Conservation (phyloP, 306 rosid genomes). For the Mucuna pruriens region DNA sequence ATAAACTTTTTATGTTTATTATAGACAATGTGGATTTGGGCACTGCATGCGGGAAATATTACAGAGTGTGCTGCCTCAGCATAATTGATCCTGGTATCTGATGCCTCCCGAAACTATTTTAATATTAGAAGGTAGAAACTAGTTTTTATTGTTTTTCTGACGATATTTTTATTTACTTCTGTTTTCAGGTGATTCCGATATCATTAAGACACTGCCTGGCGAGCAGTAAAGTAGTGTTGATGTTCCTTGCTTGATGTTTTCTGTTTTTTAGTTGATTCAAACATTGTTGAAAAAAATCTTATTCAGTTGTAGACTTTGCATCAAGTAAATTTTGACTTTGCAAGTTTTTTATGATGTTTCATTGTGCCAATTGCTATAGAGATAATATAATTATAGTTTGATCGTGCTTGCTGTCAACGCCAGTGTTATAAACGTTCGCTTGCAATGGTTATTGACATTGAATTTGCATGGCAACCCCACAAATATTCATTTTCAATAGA, state of each 20-base stretch:
- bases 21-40: slow-evolving; percentile 85
- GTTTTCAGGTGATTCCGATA: slow-evolving; percentile 61
- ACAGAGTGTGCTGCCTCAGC: slow-evolving; percentile 93
- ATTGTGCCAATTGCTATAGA: neutral
- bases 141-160: neutral
- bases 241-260: slow-evolving; percentile 7
- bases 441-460: neutral
- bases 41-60: slow-evolving; percentile 84
- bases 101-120: neutral
- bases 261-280: slow-evolving; percentile 20
- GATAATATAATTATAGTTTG: slow-evolving; percentile 6
- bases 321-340: slow-evolving; percentile 36
- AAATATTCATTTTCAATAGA: no score
- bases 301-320: slow-evolving; percentile 36
- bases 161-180: neutral
- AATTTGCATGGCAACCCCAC: neutral
- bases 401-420: neutral
- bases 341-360: slow-evolving; percentile 1
- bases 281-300: slow-evolving; percentile 22
- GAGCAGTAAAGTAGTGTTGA: slow-evolving; percentile 36
- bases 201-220: slow-evolving; percentile 52
- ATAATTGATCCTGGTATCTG: slow-evolving; percentile 73
- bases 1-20: neutral
- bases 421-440: neutral
- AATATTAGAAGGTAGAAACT: neutral